Conservation (phyloP, 139 green algal species). For the Spirogloea muscicola region DNA sequence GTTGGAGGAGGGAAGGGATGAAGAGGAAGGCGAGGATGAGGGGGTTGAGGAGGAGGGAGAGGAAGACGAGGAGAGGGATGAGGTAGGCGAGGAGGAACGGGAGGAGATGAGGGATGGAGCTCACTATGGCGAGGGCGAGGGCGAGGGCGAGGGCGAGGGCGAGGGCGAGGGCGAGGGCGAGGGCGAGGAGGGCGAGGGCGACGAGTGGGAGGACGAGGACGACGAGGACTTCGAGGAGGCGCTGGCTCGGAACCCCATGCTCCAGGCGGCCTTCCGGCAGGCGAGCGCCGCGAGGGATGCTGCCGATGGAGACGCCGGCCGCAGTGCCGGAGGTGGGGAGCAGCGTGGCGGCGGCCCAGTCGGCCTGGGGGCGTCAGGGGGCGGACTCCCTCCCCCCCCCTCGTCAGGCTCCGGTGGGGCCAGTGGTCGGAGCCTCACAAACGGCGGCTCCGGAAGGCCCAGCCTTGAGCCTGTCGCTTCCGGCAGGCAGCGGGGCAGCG, state of each 20-base stretch:
- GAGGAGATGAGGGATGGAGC: slow-evolving; percentile 2
- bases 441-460: not conserved
- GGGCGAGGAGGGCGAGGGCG: slow-evolving; percentile 15
- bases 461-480: not conserved
- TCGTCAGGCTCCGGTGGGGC: not conserved
- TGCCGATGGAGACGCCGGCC: not conserved
- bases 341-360: too few relatives aligned
- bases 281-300: not conserved
- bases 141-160: slow-evolving; percentile 21
- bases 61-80: slow-evolving; percentile 9
- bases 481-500: not conserved
- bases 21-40: too few relatives aligned
- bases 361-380: slow-evolving; percentile 12
- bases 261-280: not conserved
- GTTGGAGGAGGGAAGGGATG: too few relatives aligned
- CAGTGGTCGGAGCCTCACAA: not conserved
- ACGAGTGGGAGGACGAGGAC: not conserved
- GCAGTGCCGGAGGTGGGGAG: not conserved
- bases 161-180: slow-evolving; percentile 24
- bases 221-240: slow-evolving; percentile 7
- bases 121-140: slow-evolving; percentile 25
- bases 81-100: slow-evolving; percentile 6
- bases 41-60: slow-evolving; percentile 17
- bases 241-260: not conserved
- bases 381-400: not conserved